Evolutionary conservation across 2,329 filamentous ascomycete species (phyloP), one percentile per base, ranked within the genome.

Genomic region (Zasmidium cellare): DNA sequence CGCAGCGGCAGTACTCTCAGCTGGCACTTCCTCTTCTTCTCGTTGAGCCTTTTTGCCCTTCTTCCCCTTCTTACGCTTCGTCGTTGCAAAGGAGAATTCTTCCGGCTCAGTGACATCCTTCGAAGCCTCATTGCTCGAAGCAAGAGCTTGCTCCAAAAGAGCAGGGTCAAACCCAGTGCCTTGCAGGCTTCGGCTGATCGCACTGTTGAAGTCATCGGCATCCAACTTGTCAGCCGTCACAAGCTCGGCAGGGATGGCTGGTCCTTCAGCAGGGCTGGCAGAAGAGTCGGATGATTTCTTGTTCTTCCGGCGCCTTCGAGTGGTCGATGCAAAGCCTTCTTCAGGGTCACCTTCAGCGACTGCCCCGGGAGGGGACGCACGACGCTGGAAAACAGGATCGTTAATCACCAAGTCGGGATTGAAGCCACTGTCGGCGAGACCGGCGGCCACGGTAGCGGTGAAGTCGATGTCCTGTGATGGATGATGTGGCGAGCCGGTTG

Each of bases 371-470:
- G 72, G 72, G 9, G 73, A 73, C n/a, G 69, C 62, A 62, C 72
- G 59, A 9, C 71, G 67, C 46, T 73, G 70, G 56, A 73, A 75
- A 0, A 59, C 53, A 19, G 75, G 72, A 60, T 80, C 74, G 20
- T 79, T 71, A 47, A 79, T 70, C 6, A 80, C 77, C 28, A 78
- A 68, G 49, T 75, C 69, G 3, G 77, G 72, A 62, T 80, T 70
- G 62, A 81, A 80, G 28, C 78, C 78, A 23, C 76, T 78, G 51
- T 77, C 74, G 56, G 75, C 71, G 14, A 81, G 64, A 25, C 77
- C 77, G 51, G 77, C 78, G 20, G 78, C 77, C 7, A 81, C 66
- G 3, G 77, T 76, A 3, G 77, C 78, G 22, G 79, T 76, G 54
- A 81, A 80, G 59, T 80, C 78, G 35, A 78, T 73, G 49, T 79